phyloP scores from a whole-genome alignment of 305 asterid species.

The Fraxinus greggii region DNA sequence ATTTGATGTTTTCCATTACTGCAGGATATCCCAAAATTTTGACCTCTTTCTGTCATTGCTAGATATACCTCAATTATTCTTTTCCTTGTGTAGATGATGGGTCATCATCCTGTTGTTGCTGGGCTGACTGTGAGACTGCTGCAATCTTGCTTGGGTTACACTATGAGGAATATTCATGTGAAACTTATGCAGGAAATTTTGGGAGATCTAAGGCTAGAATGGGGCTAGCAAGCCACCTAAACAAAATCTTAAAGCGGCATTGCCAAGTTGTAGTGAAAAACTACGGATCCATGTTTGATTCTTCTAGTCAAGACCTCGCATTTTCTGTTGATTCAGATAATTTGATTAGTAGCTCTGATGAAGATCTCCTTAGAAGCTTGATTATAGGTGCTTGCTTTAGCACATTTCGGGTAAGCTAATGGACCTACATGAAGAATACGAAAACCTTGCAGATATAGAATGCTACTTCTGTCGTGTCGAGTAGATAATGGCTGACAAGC shows the following conservation, averaged over 20 bases:
- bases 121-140: conserved; percentile 67
- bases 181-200: conserved; percentile 24
- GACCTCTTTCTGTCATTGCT: not conserved
- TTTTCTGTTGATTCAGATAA: conserved; percentile 39
- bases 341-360: conserved; percentile 42
- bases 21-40: not conserved
- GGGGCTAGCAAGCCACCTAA: conserved; percentile 28
- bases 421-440: not conserved
- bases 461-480: not conserved
- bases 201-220: conserved; percentile 25
- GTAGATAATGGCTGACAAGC: not conserved
- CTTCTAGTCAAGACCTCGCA: conserved; percentile 51
- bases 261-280: conserved; percentile 58
- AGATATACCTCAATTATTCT: not conserved
- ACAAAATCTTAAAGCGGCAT: conserved; percentile 44
- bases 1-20: not conserved
- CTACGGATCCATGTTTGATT: conserved; percentile 47
- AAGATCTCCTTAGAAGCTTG: conserved; percentile 49
- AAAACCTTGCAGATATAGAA: not conserved
- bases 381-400: conserved; percentile 44
- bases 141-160: conserved; percentile 58
- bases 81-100: conserved; percentile 61
- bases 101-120: conserved; percentile 73
- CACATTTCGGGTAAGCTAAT: conserved; percentile 54
- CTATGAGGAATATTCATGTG: conserved; percentile 26